phyloP scores from a whole-genome alignment of 768 basidiomycete species.

The Auricularia cornea region DNA sequence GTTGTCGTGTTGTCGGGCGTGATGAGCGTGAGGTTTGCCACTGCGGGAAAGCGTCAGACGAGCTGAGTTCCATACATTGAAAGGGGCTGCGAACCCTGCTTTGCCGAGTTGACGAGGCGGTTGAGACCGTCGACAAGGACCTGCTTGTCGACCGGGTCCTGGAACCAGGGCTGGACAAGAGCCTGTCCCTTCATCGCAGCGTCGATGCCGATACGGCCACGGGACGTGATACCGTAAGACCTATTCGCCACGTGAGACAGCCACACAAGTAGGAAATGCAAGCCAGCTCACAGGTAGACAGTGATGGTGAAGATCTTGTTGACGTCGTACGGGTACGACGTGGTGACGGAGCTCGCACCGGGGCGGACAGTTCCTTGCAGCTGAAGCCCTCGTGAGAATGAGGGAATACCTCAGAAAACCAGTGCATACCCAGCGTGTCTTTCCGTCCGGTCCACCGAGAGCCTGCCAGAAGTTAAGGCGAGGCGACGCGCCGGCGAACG shows the following conservation, averaged over 20 bases:
- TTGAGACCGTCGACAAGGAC: conserved; percentile 43
- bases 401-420: too few relatives aligned
- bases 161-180: conserved; percentile 49
- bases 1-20: conserved; percentile 55
- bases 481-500: conserved; percentile 50
- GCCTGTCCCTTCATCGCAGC: conserved; percentile 40
- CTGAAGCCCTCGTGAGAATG: too few relatives aligned
- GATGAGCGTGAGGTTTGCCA: conserved; percentile 45
- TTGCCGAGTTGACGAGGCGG: conserved; percentile 36
- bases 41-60: conserved; percentile 21
- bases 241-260: conserved; percentile 17
- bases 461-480: conserved; percentile 54
- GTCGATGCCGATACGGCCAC: conserved; percentile 54
- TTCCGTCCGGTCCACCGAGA: conserved; percentile 36
- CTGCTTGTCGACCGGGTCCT: conserved; percentile 46
- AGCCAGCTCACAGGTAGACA: conserved; percentile 39
- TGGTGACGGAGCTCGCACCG: conserved; percentile 45
- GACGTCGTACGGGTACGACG: conserved; percentile 42
- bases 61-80: background rate
- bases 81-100: conserved; percentile 26
- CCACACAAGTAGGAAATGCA: background rate
- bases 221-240: conserved; percentile 51
- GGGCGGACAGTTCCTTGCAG: conserved; percentile 57
- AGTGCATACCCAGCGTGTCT: conserved; percentile 35
- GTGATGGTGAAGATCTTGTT: conserved; percentile 57